Evolutionary conservation across 2,329 filamentous ascomycete genomes (phyloP).

Genomic region (Trematosphaeria pertusa): DNA sequence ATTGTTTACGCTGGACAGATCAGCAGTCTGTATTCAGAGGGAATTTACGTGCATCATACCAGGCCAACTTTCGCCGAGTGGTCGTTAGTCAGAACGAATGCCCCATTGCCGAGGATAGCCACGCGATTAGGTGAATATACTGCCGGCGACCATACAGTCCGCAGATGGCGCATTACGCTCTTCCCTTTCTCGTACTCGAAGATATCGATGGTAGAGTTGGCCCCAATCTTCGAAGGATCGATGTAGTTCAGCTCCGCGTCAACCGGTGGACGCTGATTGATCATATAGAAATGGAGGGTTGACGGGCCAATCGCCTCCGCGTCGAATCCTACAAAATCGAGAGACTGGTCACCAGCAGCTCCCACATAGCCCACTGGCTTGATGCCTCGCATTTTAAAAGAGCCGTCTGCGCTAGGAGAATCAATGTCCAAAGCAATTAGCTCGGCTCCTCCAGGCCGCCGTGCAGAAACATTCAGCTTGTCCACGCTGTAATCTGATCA

Average conservation of each 20-base stretch:
- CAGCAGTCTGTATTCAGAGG: too few relatives aligned
- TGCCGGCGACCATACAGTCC: slow-evolving; percentile 3
- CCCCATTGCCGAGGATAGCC: slow-evolving; percentile 4
- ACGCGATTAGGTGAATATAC: slow-evolving; percentile 9
- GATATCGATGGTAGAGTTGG: slow-evolving; percentile 34
- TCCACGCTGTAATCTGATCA: slow-evolving; percentile 18
- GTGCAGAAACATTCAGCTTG: slow-evolving; percentile 28
- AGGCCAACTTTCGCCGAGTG: slow-evolving; percentile 34
- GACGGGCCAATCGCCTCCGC: slow-evolving; percentile 29
- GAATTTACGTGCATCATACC: too few relatives aligned
- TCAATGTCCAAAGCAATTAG: slow-evolving; percentile 40
- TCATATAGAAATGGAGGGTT: slow-evolving; percentile 36
- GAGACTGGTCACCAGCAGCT: slow-evolving; percentile 25
- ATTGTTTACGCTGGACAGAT: slow-evolving; percentile 17
- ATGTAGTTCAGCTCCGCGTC: slow-evolving; percentile 28
- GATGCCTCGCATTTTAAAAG: slow-evolving; percentile 33
- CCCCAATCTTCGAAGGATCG: slow-evolving; percentile 28
- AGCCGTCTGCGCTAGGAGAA: slow-evolving; percentile 26
- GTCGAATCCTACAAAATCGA: slow-evolving; percentile 38
- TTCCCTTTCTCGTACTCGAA: slow-evolving; percentile 8
- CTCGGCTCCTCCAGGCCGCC: slow-evolving; percentile 30
- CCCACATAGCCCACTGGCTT: slow-evolving; percentile 29
- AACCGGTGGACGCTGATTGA: slow-evolving; percentile 37
- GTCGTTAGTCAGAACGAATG: slow-evolving; percentile 21
- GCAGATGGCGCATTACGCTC: slow-evolving; percentile 7